Base-by-base conservation (phyloP, 352 stramenopile species). In the Globisporangium spinosum region DNA sequence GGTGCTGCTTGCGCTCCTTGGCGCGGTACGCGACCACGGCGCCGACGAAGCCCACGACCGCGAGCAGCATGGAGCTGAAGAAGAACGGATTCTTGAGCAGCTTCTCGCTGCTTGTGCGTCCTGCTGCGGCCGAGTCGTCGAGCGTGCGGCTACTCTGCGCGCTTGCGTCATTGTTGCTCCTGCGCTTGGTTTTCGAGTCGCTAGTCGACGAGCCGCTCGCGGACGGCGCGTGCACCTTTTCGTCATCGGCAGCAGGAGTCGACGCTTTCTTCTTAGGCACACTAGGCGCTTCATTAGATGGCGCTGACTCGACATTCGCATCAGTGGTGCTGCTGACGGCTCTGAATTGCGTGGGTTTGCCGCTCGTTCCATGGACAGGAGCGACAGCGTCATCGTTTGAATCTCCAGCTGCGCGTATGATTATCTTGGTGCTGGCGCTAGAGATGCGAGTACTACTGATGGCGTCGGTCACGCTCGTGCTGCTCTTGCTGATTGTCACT, bases 1-100 rank as follows among this genome's bases (percentile, higher is more conserved):
- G 58, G 27, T 61, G 35, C 9, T 70, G 58, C 1, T n/a, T 55
- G 9, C 60, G 40, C 5, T 17, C 5, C 27, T 79, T 78, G 40
- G 68, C 73, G 29, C 73, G 61, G 35, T 74, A 76, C 29, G 68
- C 63, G 57, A 75, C 64, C 20, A 76, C 43, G 6, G 66, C 65
- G n/a, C 75, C 75, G 27, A 79, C 58, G 53, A 72, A 27, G 0
- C 72, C 72, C 13, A 74, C 68, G 10, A 62, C 64, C 7, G 70
- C 75, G 23, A 91, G 63, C n/a, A 82, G 57, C 3, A 82, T 53
- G 3, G 69, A 66, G 9, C 67, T 75, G 27, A 80, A 74, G 47
- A 85, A 79, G 17, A 89, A 67, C 23, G 78, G 82, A 22, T 68
- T 82, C 45, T 66, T 78, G 56, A 78, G 49, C 53, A 82, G 58